Percentiles rank a stretch among this genome's conserved stretches.
phyloP scores from a whole-genome alignment of 441 rosid species.

The Jatropha multifida region DNA sequence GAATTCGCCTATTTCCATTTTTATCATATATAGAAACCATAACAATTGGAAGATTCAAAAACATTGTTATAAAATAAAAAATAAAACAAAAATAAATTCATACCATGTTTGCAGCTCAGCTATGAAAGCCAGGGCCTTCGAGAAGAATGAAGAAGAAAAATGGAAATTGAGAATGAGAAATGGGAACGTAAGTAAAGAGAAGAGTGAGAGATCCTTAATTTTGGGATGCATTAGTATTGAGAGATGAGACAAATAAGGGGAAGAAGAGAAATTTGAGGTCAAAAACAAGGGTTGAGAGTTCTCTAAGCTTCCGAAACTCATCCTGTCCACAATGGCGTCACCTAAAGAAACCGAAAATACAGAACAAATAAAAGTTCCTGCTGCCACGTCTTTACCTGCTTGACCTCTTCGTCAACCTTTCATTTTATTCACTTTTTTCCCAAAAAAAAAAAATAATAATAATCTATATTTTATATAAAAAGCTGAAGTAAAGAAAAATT shows the following conservation, averaged over 20 bases:
- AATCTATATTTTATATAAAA: no score
- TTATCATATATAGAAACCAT: neutral
- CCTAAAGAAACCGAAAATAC: neutral
- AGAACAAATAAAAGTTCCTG: neutral
- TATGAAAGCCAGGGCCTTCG: slow-evolving; percentile 33
- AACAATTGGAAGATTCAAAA: neutral
- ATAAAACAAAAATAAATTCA: slow-evolving; percentile 14
- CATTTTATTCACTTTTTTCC: neutral
- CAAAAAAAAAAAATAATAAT: neutral
- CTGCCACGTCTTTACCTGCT: slow-evolving; percentile 10
- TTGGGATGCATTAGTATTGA: slow-evolving; percentile 26
- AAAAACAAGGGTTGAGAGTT: slow-evolving; percentile 35
- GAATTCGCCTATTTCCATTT: slow-evolving; percentile 51
- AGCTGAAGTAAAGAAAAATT: no score
- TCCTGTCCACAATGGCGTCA: slow-evolving; percentile 22
- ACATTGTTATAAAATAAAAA: neutral
- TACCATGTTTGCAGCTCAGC: slow-evolving; percentile 53
- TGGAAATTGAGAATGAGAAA: slow-evolving; percentile 21
- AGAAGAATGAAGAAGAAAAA: slow-evolving; percentile 19
- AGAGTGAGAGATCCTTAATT: slow-evolving; percentile 48
- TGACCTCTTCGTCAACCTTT: slow-evolving; percentile 11
- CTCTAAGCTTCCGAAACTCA: slow-evolving; percentile 19
- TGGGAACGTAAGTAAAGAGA: slow-evolving; percentile 15
- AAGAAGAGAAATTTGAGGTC: slow-evolving; percentile 40
- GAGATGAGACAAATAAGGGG: slow-evolving; percentile 35